Conservation (phyloP, 306 rosid species). For the Citrullus colocynthis region DNA sequence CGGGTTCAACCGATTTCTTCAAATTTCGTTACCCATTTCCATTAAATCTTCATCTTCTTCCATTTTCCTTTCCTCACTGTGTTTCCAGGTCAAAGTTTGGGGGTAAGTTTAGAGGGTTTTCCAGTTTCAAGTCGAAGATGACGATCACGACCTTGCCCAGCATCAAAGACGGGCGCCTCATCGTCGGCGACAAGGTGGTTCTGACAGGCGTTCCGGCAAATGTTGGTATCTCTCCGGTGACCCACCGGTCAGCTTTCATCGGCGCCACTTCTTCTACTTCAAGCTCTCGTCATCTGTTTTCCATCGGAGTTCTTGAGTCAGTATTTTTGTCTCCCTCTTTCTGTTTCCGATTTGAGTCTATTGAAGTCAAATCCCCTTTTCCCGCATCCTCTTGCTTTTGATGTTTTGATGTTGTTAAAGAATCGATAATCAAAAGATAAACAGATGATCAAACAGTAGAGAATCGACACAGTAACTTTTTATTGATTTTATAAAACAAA, state of each 20-base stretch:
- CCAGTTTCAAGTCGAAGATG: slow-evolving; percentile 18
- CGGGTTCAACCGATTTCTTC: neutral
- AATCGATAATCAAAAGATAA: too few species aligned
- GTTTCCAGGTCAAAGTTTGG: neutral
- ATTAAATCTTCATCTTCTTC: neutral
- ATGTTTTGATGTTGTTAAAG: too few species aligned
- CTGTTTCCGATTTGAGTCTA: neutral
- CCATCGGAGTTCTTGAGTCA: slow-evolving; percentile 46
- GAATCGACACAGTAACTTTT: too few species aligned
- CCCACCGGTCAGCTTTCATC: slow-evolving; percentile 35
- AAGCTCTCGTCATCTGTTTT: slow-evolving; percentile 41
- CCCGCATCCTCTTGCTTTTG: neutral
- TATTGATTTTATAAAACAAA: too few species aligned
- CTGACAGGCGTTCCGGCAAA: slow-evolving; percentile 38
- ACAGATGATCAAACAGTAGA: too few species aligned
- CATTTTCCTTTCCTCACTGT: neutral
- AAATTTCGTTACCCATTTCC: neutral
- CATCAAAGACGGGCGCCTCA: slow-evolving; percentile 28
- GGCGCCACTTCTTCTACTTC: slow-evolving; percentile 33
- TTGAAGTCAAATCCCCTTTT: neutral
- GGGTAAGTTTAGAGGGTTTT: neutral
- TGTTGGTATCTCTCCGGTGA: slow-evolving; percentile 24
- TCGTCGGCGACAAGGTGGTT: slow-evolving; percentile 29
- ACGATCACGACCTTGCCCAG: slow-evolving; percentile 32
- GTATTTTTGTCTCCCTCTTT: slow-evolving; percentile 3